Conservation (phyloP, 2,329 filamentous ascomycete genomes). For the Sclerotinia nivalis region DNA sequence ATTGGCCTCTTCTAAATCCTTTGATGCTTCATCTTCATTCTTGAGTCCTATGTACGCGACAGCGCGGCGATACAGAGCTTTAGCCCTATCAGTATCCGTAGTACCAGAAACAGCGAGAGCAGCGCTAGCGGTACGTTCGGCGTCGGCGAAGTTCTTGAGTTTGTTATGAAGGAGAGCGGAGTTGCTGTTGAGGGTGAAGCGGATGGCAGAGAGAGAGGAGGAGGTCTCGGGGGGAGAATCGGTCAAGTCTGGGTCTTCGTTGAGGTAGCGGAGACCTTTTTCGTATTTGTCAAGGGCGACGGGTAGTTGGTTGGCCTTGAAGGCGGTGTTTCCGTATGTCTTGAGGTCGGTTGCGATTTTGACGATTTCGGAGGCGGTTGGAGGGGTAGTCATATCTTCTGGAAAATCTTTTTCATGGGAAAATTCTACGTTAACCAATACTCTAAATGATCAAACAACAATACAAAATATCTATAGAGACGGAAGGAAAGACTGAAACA, state of each 20-base stretch:
- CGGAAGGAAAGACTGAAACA: background rate
- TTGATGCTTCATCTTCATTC: conserved; percentile 79
- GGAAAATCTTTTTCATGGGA: conserved; percentile 66
- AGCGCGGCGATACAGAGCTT: conserved; percentile 83
- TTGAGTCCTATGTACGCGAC: conserved; percentile 73
- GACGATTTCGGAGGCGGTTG: conserved; percentile 66
- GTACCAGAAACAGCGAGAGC: conserved; percentile 69
- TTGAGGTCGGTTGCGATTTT: conserved; percentile 85
- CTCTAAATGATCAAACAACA: background rate
- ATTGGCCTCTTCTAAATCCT: conserved; percentile 74
- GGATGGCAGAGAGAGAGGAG: conserved; percentile 67
- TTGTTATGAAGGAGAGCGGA: conserved; percentile 84
- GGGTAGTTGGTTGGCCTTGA: conserved; percentile 72
- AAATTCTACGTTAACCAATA: conserved; percentile 14
- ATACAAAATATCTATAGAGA: background rate
- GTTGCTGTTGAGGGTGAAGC: conserved; percentile 87
- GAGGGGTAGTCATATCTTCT: conserved; percentile 69
- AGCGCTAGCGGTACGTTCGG: conserved; percentile 66
- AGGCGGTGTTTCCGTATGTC: conserved; percentile 87
- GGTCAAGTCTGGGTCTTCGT: conserved; percentile 77
- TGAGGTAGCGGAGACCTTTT: conserved; percentile 86
- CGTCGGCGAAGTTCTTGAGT: conserved; percentile 69
- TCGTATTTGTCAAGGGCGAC: conserved; percentile 88
- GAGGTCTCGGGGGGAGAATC: conserved; percentile 69
- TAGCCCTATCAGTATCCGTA: conserved; percentile 77